Conservation (phyloP, 495 filamentous ascomycete genomes). For the Cercophora newfieldiana region DNA sequence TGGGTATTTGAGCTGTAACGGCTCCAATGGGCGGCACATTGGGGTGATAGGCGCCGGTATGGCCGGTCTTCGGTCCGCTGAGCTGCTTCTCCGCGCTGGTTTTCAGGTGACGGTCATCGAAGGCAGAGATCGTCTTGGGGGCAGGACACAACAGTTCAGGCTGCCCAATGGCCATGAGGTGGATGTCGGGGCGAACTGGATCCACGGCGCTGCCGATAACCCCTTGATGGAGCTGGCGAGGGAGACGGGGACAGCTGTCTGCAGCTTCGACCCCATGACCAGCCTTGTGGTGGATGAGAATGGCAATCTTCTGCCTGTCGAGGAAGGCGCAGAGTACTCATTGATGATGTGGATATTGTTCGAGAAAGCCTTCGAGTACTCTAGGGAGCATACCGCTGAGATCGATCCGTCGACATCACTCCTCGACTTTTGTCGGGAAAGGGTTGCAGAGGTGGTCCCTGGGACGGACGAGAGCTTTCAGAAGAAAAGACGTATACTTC, state of each 20-base stretch:
- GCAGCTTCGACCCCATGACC: slow-evolving; percentile 58
- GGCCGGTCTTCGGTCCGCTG: slow-evolving; percentile 83
- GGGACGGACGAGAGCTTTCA: slow-evolving; percentile 47
- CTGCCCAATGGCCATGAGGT: slow-evolving; percentile 51
- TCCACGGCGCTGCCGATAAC: slow-evolving; percentile 83
- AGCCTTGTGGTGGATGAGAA: slow-evolving; percentile 59
- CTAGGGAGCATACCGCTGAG: slow-evolving; percentile 61
- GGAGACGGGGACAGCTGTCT: slow-evolving; percentile 60
- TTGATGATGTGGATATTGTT: slow-evolving; percentile 78
- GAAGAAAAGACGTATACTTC: slow-evolving; percentile 52
- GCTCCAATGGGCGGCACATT: slow-evolving; percentile 38
- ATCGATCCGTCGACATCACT: slow-evolving; percentile 71
- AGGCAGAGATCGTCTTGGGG: slow-evolving; percentile 79
- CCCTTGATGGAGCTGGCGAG: slow-evolving; percentile 79
- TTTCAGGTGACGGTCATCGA: slow-evolving; percentile 84
- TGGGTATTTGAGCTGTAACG: background rate
- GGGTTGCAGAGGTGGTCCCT: slow-evolving; percentile 53
- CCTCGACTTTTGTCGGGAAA: slow-evolving; percentile 71
- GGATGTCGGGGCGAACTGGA: slow-evolving; percentile 88
- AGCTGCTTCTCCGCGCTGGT: slow-evolving; percentile 75
- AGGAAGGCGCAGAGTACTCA: slow-evolving; percentile 54
- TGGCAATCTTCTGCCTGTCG: slow-evolving; percentile 57
- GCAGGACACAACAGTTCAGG: slow-evolving; percentile 63
- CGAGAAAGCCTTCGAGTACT: slow-evolving; percentile 74
- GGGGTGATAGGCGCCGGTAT: slow-evolving; percentile 85